Evolutionary conservation across 2,329 filamentous ascomycete genomes (phyloP).

Genomic region (Podosphaera aphanis): DNA sequence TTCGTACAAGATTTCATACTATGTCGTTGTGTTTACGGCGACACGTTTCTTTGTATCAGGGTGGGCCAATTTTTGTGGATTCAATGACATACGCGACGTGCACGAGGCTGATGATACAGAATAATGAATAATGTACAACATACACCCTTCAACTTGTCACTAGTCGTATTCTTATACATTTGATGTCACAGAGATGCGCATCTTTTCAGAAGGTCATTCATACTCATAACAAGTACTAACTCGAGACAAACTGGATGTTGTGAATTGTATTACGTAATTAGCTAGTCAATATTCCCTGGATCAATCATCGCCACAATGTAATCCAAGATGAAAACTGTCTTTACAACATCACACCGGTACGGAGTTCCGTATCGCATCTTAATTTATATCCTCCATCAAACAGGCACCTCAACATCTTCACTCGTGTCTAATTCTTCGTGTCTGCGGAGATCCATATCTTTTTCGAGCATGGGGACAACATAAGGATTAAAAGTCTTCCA

Average conservation of each 20-base stretch:
- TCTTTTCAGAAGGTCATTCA: too few species aligned
- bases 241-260: too few species aligned
- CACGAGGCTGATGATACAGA: not conserved
- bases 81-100: not conserved
- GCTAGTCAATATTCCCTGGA: too few species aligned
- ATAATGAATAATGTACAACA: not conserved
- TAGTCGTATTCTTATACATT: not conserved
- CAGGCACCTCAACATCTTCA: conserved; percentile 22
- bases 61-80: not conserved
- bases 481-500: conserved; percentile 49
- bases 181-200: not conserved
- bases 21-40: not conserved
- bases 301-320: not conserved
- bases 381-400: too few species aligned
- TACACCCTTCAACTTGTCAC: too few species aligned
- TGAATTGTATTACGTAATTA: too few species aligned
- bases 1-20: not conserved
- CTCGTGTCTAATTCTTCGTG: conserved; percentile 42
- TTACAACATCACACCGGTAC: too few species aligned
- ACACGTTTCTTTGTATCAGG: not conserved
- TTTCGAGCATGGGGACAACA: conserved; percentile 42
- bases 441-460: conserved; percentile 44
- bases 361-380: too few species aligned
- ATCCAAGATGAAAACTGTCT: not conserved
- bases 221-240: too few species aligned